These are phyloP conservation scores for Vicia faba DNA, from an alignment of 306 rosid species.

Conservation along the genomic window DNA sequence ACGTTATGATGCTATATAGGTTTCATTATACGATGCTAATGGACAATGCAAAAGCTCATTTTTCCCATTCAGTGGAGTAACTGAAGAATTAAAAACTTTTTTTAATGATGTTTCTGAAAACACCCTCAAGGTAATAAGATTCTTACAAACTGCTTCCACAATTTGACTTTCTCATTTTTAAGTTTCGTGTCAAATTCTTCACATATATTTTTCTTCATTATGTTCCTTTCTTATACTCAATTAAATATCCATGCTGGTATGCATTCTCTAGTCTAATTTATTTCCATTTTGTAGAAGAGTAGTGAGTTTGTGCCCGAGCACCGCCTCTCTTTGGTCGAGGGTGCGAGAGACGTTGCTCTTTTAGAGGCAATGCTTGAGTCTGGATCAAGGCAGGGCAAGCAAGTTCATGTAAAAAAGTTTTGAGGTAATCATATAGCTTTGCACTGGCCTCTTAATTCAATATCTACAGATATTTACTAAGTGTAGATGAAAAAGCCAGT, in stretches of 20 bases:
- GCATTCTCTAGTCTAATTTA: constrained; percentile 29
- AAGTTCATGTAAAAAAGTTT: constrained; percentile 69
- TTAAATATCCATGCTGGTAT: constrained; percentile 14
- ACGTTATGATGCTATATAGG: constrained; percentile 48
- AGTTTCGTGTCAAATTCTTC: constrained; percentile 8
- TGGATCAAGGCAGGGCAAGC: constrained; percentile 71
- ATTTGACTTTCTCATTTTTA: constrained; percentile 27
- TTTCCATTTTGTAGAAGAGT: constrained; percentile 52
- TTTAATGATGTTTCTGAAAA: constrained; percentile 60
- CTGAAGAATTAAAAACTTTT: constrained; percentile 77
- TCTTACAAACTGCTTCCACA: constrained; percentile 26
- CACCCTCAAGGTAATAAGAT: constrained; percentile 54
- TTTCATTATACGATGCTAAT: constrained; percentile 54
- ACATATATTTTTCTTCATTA: constrained; percentile 8
- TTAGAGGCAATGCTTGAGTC: constrained; percentile 96
- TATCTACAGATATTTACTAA: constrained; percentile 21
- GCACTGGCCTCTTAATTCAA: constrained; percentile 13
- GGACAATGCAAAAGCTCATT: constrained; percentile 66
- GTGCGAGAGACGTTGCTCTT: constrained; percentile 92
- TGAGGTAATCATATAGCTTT: constrained; percentile 42
- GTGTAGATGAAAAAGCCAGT: constrained; percentile 27
- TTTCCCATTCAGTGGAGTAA: constrained; percentile 87
- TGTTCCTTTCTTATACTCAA: constrained; percentile 25
- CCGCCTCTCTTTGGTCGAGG: constrained; percentile 82
- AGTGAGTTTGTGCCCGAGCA: constrained; percentile 55